Base-by-base conservation (phyloP, 169 alveolate species). In the Toxoplasma gondii region DNA sequence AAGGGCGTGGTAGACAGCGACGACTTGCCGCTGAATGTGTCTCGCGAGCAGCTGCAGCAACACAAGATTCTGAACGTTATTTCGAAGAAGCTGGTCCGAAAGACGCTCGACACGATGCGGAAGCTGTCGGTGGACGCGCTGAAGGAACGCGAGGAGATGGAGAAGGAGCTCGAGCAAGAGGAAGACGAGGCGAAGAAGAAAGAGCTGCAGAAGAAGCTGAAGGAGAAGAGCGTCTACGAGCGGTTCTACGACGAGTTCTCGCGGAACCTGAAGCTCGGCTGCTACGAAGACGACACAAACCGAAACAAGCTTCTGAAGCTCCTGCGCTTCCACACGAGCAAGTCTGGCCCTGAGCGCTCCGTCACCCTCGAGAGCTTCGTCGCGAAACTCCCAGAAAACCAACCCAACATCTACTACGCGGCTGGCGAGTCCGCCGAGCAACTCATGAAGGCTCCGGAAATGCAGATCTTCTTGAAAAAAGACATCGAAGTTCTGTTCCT, bases 1-100 rank as follows among this genome's bases (percentile, higher is more conserved):
- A 96, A 97, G 95, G 99, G 99, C 83, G 99, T 99, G 5, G 99
- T 99, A 64, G 99, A 99, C 96, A 96, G 99, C 36, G 99, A 99
- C 93, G 99, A 98, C 94, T 96, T 99, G 93, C 99, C 99, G 1
- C 98, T 99, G 84, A 99, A 99, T 94, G 99, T 99, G 67, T 84
- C 95, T 1, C 92, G 97, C 12, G 96, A 96, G 82, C 96, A 93
- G 94, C 95, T 95, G 88, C 99, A 99, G 95, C 99, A 99, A 95
- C 98, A 98, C 93, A 98, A 98, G 97, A 97, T 98, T 81, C 95
- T 99, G 91, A 98, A 98, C 96, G 98, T 98, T 74, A 98, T 99
- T 90, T 97, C 98, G 94, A 99, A 99, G 97, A 99, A 99, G 98
- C 97, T 99, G 34, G 99, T 99, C 17, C 97, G 99, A 88, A 99